Evolutionary conservation across 495 filamentous ascomycete genomes (phyloP).

Genomic region (Daldinia concentrica): DNA sequence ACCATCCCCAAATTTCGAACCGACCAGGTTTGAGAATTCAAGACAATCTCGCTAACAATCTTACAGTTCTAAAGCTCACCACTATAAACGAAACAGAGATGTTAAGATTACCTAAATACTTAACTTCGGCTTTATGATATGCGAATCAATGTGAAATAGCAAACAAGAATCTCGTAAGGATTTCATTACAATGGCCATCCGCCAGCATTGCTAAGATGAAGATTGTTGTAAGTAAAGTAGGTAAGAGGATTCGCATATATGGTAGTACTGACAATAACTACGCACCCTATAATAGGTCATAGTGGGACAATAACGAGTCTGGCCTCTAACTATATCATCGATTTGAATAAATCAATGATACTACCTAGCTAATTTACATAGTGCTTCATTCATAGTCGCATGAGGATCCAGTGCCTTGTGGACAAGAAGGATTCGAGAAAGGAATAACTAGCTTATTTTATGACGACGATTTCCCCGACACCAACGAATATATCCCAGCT

Average conservation of each 20-base stretch:
- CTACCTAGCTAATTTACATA: neutral
- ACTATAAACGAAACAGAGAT: no score
- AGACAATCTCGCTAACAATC: neutral
- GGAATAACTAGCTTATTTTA: constrained; percentile 2
- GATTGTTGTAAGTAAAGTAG: neutral
- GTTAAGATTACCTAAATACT: no score
- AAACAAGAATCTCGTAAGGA: neutral
- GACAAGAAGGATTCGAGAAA: constrained; percentile 22
- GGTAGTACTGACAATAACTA: neutral
- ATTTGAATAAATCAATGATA: neutral
- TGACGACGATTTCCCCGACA: neutral
- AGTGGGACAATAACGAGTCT: neutral
- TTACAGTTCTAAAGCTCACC: no score
- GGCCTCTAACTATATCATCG: neutral
- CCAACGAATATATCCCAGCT: constrained; percentile 1
- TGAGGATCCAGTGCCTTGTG: neutral
- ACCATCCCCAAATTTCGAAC: neutral
- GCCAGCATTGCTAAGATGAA: neutral
- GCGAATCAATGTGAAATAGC: no score
- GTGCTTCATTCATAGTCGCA: neutral
- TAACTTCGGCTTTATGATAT: no score
- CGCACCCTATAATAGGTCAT: neutral
- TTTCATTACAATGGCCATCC: neutral
- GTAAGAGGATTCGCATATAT: neutral
- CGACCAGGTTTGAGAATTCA: neutral